Evolutionary conservation across 495 filamentous ascomycete species (phyloP).

Genomic region (Neurospora sp.): DNA sequence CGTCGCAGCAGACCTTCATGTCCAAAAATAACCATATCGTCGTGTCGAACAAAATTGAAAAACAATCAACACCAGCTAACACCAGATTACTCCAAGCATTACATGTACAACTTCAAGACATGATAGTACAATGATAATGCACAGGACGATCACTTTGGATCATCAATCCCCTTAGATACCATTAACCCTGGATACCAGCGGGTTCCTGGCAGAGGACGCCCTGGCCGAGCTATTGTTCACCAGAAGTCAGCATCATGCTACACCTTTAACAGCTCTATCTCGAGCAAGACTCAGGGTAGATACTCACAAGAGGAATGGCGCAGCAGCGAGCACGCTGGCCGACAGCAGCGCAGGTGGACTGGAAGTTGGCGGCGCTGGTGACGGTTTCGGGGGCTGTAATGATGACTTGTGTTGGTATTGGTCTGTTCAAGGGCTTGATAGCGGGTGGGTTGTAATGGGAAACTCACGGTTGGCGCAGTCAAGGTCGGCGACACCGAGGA

Average conservation of each 20-base stretch:
- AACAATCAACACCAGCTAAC: background rate
- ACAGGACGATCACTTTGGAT: background rate
- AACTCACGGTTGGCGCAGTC: slow-evolving; percentile 31
- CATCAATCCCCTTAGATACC: slow-evolving; percentile 8
- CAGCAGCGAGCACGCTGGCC: slow-evolving; percentile 39
- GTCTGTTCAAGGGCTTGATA: no score
- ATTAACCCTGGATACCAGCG: slow-evolving; percentile 4
- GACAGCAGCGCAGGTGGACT: slow-evolving; percentile 22
- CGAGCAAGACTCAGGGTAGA: background rate
- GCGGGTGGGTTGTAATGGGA: background rate
- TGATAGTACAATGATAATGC: background rate
- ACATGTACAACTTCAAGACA: background rate
- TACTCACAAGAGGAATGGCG: slow-evolving; percentile 25
- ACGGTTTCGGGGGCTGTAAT: slow-evolving; percentile 14
- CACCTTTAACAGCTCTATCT: background rate
- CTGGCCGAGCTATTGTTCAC: slow-evolving; percentile 16
- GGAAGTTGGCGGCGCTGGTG: slow-evolving; percentile 22
- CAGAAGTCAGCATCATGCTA: background rate
- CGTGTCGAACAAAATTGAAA: background rate
- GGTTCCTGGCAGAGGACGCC: slow-evolving; percentile 30
- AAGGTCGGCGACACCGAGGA: slow-evolving; percentile 31
- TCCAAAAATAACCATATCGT: background rate
- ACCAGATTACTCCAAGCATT: background rate
- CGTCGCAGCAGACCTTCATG: background rate
- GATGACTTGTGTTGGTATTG: slow-evolving; percentile 1